phyloP scores from a whole-genome alignment of 2,329 filamentous ascomycete genomes.

The Colletotrichum aenigma region DNA sequence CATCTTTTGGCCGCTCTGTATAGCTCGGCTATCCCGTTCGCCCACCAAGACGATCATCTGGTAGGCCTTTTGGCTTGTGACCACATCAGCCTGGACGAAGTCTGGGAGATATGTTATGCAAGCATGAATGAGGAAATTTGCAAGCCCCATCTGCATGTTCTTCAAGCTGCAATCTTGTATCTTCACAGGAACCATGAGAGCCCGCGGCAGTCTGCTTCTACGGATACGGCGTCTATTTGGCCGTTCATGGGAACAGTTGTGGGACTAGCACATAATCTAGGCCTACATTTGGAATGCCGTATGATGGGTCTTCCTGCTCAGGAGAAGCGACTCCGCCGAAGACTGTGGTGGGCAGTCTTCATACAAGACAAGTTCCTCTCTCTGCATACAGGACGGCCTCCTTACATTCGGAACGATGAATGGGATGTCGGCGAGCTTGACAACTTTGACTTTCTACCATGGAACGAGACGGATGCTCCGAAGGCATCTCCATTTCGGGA shows the following conservation, averaged over 20 bases:
- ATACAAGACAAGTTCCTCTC: conserved; percentile 41
- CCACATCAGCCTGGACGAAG: background rate
- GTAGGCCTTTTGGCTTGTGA: background rate
- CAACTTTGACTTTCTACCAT: background rate
- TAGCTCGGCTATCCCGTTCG: background rate
- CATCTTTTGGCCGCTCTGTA: background rate
- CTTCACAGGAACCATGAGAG: background rate
- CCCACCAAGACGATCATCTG: background rate
- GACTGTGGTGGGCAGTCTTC: conserved; percentile 44
- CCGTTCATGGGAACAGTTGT: conserved; percentile 39
- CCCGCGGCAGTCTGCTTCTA: background rate
- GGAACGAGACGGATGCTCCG: background rate
- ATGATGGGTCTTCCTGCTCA: conserved; percentile 39
- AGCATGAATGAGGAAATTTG: background rate
- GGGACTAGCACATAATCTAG: conserved; percentile 34
- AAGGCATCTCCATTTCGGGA: background rate
- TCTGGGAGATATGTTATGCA: background rate
- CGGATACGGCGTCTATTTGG: conserved; percentile 38
- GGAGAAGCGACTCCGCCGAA: conserved; percentile 39
- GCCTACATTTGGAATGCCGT: conserved; percentile 38
- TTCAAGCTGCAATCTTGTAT: background rate
- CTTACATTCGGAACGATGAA: conserved; percentile 35
- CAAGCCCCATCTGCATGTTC: background rate
- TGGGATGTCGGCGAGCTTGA: conserved; percentile 23
- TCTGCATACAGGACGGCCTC: conserved; percentile 37